These are phyloP conservation scores for Cystofilobasidium capitatum DNA, from an alignment of 768 basidiomycete genomes.

Conservation along the genomic window DNA sequence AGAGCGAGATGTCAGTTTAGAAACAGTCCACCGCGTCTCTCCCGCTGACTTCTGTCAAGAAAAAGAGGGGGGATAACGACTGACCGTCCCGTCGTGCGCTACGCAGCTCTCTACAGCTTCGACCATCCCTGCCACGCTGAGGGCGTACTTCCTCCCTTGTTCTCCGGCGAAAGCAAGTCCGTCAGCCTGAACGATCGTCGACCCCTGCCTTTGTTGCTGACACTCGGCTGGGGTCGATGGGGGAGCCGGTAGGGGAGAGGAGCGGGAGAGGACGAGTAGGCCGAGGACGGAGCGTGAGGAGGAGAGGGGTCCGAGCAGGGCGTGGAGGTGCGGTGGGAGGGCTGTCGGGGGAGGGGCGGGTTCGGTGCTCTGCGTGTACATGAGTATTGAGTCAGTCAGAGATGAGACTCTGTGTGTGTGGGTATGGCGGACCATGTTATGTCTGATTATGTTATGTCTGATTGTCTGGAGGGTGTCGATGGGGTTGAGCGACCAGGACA, in stretches of 20 bases:
- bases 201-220: background rate
- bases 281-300: conserved; percentile 17
- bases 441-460: no score
- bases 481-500: no score
- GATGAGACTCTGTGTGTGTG: no score
- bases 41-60: background rate
- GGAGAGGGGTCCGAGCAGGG: conserved; percentile 15
- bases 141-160: conserved; percentile 36
- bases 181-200: conserved; percentile 60
- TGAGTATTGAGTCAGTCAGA: background rate
- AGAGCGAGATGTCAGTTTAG: background rate
- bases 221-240: background rate
- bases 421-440: no score
- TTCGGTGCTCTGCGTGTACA: background rate
- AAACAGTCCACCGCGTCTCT: background rate
- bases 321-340: conserved; percentile 16
- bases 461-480: no score
- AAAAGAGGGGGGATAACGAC: conserved; percentile 36
- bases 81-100: conserved; percentile 59
- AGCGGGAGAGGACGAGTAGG: conserved; percentile 21
- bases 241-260: background rate
- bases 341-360: background rate
- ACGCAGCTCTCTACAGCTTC: conserved; percentile 67
- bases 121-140: conserved; percentile 50
- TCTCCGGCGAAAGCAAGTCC: conserved; percentile 38